Evolutionary conservation across 148 eudicot genomes (phyloP).

Genomic region (Rhododendron williamsianum): DNA sequence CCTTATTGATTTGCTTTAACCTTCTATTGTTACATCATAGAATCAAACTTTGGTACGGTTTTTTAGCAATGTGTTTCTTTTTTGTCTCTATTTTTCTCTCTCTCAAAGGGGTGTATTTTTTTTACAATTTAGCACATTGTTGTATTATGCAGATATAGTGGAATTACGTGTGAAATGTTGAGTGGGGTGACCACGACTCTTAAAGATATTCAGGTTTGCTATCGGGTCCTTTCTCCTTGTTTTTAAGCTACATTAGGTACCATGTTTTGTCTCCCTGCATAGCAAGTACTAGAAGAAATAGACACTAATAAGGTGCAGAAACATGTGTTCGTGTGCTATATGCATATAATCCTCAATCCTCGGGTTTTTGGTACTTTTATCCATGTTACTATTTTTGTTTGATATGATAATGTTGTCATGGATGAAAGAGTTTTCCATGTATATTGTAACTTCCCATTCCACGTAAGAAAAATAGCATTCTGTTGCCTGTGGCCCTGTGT

Average conservation of each 20-base stretch:
- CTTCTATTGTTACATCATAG: background rate
- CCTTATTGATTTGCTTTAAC: background rate
- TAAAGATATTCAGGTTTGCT: slow-evolving; percentile 71
- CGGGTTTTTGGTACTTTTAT: too few relatives aligned
- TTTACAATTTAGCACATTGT: background rate
- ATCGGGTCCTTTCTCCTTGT: slow-evolving; percentile 5
- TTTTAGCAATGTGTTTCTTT: background rate
- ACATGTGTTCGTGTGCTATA: background rate
- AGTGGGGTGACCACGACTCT: slow-evolving; percentile 76
- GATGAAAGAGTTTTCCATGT: background rate
- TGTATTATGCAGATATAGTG: slow-evolving; percentile 70
- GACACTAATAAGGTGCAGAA: background rate
- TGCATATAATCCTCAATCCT: too few relatives aligned
- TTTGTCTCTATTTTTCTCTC: background rate
- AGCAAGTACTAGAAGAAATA: background rate
- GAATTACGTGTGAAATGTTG: slow-evolving; percentile 85
- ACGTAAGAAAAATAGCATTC: background rate
- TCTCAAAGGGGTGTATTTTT: background rate
- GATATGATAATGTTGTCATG: too few relatives aligned
- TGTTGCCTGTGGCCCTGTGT: background rate
- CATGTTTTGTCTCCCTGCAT: background rate
- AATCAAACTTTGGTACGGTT: background rate
- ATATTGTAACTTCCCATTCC: background rate
- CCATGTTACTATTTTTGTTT: too few relatives aligned
- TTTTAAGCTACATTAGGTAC: slow-evolving; percentile 6